Conservation (phyloP, 306 rosid species). For the Hippophae rhamnoides region DNA sequence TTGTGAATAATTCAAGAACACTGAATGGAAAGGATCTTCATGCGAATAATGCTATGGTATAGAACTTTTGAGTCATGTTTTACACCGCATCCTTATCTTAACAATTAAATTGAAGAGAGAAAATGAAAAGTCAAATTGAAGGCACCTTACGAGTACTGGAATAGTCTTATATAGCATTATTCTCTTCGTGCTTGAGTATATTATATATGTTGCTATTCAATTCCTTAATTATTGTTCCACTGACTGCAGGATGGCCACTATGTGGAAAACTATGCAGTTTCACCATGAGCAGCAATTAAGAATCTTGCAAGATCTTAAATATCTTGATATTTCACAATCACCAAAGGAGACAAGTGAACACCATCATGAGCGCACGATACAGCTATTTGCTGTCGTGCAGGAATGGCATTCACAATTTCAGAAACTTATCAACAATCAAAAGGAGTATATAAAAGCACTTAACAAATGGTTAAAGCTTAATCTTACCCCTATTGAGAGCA, state of each 20-base stretch:
- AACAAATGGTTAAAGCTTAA: constrained; percentile 68
- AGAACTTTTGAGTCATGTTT: too few relatives aligned
- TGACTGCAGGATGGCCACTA: constrained; percentile 66
- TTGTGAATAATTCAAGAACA: too few relatives aligned
- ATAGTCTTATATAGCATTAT: too few relatives aligned
- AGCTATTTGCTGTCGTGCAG: constrained; percentile 52
- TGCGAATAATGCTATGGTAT: too few relatives aligned
- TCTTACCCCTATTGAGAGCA: constrained; percentile 87
- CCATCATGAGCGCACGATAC: constrained; percentile 71
- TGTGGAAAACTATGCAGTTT: constrained; percentile 60
- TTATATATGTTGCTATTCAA: background rate
- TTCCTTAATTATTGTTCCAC: constrained; percentile 4
- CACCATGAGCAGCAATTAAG: constrained; percentile 51
- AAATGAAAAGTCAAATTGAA: too few relatives aligned
- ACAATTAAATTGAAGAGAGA: too few relatives aligned
- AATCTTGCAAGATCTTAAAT: constrained; percentile 26
- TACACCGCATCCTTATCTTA: too few relatives aligned
- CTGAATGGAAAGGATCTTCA: too few relatives aligned
- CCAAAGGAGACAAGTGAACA: constrained; percentile 72
- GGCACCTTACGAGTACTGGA: too few relatives aligned
- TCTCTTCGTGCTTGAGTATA: background rate
- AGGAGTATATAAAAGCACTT: constrained; percentile 57
- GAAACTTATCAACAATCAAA: constrained; percentile 55
- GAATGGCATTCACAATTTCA: constrained; percentile 66
- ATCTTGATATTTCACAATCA: constrained; percentile 55